Evolutionary conservation across 108 stramenopile species (phyloP).

Genomic region (Cylindrotheca fusiformis): DNA sequence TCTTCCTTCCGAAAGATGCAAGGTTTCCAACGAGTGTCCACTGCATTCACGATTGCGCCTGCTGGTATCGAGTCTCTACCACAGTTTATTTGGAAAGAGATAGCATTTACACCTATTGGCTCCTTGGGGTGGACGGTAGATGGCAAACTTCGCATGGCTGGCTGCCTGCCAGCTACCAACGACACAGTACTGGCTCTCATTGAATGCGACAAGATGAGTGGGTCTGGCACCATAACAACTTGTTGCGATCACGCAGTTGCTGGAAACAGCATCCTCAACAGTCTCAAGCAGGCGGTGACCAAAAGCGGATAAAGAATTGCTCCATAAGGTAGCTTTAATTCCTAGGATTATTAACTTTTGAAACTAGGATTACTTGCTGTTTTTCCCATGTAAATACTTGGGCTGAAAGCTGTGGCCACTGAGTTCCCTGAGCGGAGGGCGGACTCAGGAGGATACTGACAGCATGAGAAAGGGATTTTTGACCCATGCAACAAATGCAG

Average conservation of each 20-base stretch:
- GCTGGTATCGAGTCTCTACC: slow-evolving; percentile 22
- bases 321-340: too few relatives aligned
- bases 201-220: slow-evolving; percentile 38
- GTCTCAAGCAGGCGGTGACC: slow-evolving; percentile 49
- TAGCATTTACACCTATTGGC: slow-evolving; percentile 19
- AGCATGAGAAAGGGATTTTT: too few relatives aligned
- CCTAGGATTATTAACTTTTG: too few relatives aligned
- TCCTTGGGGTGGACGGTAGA: slow-evolving; percentile 21
- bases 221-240: slow-evolving; percentile 52
- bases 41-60: slow-evolving; percentile 15
- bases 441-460: too few relatives aligned
- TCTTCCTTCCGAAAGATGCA: slow-evolving; percentile 42
- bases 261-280: slow-evolving; percentile 54
- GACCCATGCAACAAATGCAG: too few relatives aligned
- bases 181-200: slow-evolving; percentile 55
- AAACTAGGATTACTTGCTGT: too few relatives aligned
- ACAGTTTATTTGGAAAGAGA: slow-evolving; percentile 7
- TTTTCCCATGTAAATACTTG: too few relatives aligned
- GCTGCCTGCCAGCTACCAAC: slow-evolving; percentile 56
- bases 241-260: slow-evolving; percentile 79
- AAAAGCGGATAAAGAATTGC: neutral
- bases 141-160: slow-evolving; percentile 53
- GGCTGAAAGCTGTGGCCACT: too few relatives aligned
- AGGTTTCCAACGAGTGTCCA: slow-evolving; percentile 65
- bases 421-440: too few relatives aligned